Percentiles rank a stretch among this genome's conserved stretches.
Evolutionary conservation across 441 rosid species (phyloP).

Genomic region (Pelargonium citronellum): DNA sequence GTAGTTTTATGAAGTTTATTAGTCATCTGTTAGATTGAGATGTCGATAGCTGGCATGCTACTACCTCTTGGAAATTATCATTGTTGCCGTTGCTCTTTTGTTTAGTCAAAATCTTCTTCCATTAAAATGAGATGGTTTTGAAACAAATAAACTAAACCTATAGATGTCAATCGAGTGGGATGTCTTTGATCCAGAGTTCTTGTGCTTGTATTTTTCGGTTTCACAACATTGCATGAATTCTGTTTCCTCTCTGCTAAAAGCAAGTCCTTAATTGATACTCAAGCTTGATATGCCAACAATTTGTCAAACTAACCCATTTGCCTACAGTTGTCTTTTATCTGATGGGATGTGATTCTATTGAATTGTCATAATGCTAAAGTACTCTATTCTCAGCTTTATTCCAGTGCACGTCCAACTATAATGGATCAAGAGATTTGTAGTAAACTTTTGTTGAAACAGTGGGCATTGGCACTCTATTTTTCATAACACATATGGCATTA

Average conservation of each 20-base stretch:
- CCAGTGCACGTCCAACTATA: neutral
- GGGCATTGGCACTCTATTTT: no score
- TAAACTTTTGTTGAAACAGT: no score
- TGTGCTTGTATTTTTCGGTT: neutral
- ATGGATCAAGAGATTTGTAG: neutral
- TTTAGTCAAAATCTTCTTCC: neutral
- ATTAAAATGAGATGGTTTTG: neutral
- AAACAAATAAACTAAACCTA: no score
- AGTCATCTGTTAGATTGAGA: neutral
- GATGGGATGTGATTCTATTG: neutral
- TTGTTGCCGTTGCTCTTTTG: neutral
- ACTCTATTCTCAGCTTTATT: conserved; percentile 3
- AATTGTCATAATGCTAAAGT: neutral
- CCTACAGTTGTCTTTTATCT: neutral
- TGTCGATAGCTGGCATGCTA: neutral
- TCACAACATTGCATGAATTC: neutral
- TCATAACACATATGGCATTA: neutral
- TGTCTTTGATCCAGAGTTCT: neutral
- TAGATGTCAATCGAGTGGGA: neutral
- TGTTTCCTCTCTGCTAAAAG: no score
- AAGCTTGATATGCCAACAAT: neutral
- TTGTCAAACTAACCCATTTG: neutral
- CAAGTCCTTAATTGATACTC: neutral
- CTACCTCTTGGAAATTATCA: no score
- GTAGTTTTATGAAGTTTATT: neutral